Percentiles rank a stretch among this genome's conserved stretches.
Conservation (phyloP, 192 early-diverging fungal species). For the Phlyctochytrium planicorne region DNA sequence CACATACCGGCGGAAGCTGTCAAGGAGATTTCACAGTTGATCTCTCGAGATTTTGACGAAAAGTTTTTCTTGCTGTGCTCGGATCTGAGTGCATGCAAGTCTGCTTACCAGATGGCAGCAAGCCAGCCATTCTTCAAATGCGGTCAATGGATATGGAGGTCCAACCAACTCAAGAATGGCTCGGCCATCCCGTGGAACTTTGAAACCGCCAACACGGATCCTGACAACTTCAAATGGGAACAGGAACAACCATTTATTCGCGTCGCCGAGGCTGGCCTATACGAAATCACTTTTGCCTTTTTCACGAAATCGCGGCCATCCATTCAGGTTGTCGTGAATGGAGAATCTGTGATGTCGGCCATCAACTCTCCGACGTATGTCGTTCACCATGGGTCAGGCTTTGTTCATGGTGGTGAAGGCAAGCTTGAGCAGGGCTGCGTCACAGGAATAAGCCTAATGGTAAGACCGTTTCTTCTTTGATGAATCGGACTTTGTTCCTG, state of each 20-base stretch:
- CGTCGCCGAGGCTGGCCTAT: slow-evolving; percentile 43
- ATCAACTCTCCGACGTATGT: slow-evolving; percentile 52
- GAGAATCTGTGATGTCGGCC: slow-evolving; percentile 53
- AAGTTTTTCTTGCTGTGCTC: slow-evolving; percentile 48
- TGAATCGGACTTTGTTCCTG: not conserved
- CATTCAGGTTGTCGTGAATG: slow-evolving; percentile 52
- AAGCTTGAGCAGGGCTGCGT: slow-evolving; percentile 33
- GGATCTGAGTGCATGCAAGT: slow-evolving; percentile 44
- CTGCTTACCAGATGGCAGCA: slow-evolving; percentile 25
- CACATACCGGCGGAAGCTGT: not conserved
- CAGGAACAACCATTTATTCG: slow-evolving; percentile 28
- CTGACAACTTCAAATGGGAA: slow-evolving; percentile 49
- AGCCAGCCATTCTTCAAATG: slow-evolving; percentile 40
- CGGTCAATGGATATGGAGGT: slow-evolving; percentile 54
- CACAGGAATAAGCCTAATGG: slow-evolving; percentile 47
- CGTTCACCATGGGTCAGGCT: slow-evolving; percentile 46
- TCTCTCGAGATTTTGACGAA: slow-evolving; percentile 51
- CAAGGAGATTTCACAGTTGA: not conserved
- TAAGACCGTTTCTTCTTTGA: slow-evolving; percentile 16
- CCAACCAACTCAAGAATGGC: slow-evolving; percentile 37
- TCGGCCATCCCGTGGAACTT: slow-evolving; percentile 47
- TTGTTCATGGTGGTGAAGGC: slow-evolving; percentile 39
- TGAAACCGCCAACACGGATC: slow-evolving; percentile 50
- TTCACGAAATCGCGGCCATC: slow-evolving; percentile 46
- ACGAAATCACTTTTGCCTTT: slow-evolving; percentile 50